These are phyloP conservation scores for Tulasnella sp. DNA, from an alignment of 768 basidiomycete species.

Conservation along the genomic window DNA sequence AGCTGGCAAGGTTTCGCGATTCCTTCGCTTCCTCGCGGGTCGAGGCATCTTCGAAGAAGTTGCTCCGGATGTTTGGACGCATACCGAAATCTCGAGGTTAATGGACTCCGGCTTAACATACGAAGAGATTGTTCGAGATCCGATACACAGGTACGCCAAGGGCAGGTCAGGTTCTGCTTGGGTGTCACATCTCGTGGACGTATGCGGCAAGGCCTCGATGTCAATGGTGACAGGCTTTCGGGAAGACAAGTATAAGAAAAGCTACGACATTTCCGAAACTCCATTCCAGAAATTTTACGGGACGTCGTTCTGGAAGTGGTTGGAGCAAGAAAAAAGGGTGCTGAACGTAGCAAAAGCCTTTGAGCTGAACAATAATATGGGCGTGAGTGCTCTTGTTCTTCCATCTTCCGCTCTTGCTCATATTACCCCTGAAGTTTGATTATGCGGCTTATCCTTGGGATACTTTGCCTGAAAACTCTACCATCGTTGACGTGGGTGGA, in stretches of 20 bases:
- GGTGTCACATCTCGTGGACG: background rate
- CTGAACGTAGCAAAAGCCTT: too few species aligned
- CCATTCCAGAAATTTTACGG: background rate
- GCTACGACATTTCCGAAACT: background rate
- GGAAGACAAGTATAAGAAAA: background rate
- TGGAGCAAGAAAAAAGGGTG: background rate
- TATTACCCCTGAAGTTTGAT: too few species aligned
- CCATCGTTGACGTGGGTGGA: too few species aligned
- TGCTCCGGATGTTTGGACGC: slow-evolving; percentile 2
- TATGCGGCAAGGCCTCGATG: background rate
- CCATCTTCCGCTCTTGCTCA: too few species aligned
- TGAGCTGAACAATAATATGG: background rate
- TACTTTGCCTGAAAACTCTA: background rate
- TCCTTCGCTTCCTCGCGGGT: background rate
- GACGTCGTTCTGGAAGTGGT: background rate
- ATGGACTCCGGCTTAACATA: background rate
- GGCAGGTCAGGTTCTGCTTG: background rate
- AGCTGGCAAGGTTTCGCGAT: background rate
- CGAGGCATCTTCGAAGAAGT: slow-evolving; percentile 3
- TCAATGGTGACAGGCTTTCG: background rate
- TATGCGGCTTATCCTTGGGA: background rate
- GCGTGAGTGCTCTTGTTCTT: background rate
- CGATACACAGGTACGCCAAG: background rate
- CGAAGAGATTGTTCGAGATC: background rate
- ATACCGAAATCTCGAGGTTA: background rate